A percentile compares a stretch with the other conserved stretches of the same genome.
Conservation (phyloP, 2,329 filamentous ascomycete species). For the Stachybotrys chartarum region DNA sequence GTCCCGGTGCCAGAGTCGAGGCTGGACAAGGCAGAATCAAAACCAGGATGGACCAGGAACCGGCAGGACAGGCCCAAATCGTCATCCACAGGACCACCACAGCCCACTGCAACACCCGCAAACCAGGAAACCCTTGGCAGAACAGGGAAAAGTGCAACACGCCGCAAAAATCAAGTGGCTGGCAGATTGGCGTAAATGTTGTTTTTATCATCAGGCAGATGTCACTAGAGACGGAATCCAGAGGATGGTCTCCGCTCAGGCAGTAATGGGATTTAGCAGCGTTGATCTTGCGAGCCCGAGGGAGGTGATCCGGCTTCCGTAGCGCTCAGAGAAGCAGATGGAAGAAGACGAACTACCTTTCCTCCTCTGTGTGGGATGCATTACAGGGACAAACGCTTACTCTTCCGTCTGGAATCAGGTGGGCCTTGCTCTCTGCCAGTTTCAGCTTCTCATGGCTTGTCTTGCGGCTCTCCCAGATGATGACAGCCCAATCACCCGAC, state of each 20-base stretch:
- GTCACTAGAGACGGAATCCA: not conserved
- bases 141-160: not conserved
- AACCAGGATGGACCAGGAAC: not conserved
- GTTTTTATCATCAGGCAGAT: not conserved
- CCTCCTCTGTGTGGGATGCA: too few species aligned
- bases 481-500: conserved; percentile 5
- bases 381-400: not conserved
- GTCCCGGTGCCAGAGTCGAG: not conserved
- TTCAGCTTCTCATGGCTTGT: not conserved
- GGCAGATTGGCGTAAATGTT: not conserved
- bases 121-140: not conserved
- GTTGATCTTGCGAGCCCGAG: too few species aligned
- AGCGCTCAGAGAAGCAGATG: not conserved
- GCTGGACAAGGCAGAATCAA: conserved; percentile 1
- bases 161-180: not conserved
- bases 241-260: not conserved
- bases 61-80: not conserved
- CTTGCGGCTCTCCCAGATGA: not conserved
- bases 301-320: too few species aligned
- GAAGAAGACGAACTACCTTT: not conserved
- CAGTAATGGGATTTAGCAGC: not conserved
- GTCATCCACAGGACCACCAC: conserved; percentile 1
- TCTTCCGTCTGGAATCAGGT: not conserved
- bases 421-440: not conserved
- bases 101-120: not conserved